phyloP scores from a whole-genome alignment of 164 flowering plant genomes.

The Aristolochia californica region DNA sequence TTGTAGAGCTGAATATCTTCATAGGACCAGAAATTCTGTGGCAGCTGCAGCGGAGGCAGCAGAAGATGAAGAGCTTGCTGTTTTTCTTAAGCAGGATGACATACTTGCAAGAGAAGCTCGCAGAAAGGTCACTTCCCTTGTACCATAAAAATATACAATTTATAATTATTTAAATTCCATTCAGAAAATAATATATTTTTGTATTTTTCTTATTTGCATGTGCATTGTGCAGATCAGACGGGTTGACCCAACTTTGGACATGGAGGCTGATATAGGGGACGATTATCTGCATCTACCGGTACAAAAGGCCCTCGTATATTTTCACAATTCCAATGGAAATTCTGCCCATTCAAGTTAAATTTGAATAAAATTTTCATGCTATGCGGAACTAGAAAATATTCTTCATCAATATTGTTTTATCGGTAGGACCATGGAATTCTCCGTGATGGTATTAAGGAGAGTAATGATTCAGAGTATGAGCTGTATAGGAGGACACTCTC shows the following conservation, averaged over 20 bases:
- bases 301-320: conserved; percentile 12
- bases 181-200: not conserved
- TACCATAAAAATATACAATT: not conserved
- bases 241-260: conserved; percentile 93
- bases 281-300: conserved; percentile 91
- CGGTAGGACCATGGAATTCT: conserved; percentile 81
- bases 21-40: conserved; percentile 55
- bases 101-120: conserved; percentile 78
- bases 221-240: conserved; percentile 53
- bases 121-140: conserved; percentile 42
- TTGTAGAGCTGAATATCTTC: conserved; percentile 86
- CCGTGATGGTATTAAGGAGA: conserved; percentile 59
- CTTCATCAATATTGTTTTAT: too few relatives aligned
- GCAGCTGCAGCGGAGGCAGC: conserved; percentile 99
- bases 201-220: conserved; percentile 3
- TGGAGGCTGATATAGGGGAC: conserved; percentile 95
- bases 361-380: not conserved
- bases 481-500: conserved; percentile 53
- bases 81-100: conserved; percentile 78
- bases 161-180: not conserved
- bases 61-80: conserved; percentile 94
- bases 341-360: too few relatives aligned
- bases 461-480: conserved; percentile 45
- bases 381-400: not conserved
- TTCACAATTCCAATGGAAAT: too few relatives aligned